Conservation (phyloP, 257 asterid species). For the Lithospermum erythrorhizon region DNA sequence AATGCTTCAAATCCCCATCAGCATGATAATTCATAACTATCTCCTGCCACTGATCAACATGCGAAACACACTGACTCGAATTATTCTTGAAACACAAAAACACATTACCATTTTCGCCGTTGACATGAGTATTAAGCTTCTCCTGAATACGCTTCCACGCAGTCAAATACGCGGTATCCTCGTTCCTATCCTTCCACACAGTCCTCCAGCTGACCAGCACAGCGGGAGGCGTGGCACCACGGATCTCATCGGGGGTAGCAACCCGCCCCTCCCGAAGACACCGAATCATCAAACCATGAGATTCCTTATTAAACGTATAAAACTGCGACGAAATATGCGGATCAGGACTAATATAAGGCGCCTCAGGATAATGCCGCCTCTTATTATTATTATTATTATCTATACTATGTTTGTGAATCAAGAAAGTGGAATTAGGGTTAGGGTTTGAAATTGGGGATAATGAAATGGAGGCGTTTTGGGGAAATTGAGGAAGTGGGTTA, state of each 20-base stretch:
- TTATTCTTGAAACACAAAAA: constrained; percentile 89
- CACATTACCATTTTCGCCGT: constrained; percentile 30
- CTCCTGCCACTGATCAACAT: constrained; percentile 92
- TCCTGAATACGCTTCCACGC: constrained; percentile 99
- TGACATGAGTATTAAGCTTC: constrained; percentile 51
- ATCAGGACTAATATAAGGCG: constrained; percentile 48
- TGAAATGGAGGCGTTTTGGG: constrained; percentile 17
- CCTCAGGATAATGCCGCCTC: constrained; percentile 7
- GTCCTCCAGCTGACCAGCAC: constrained; percentile 89
- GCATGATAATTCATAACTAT: constrained; percentile 77
- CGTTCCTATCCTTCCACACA: constrained; percentile 96
- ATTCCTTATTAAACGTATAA: constrained; percentile 78
- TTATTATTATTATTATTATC: constrained; percentile 6
- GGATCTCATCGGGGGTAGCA: constrained; percentile 85
- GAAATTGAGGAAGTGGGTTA: constrained; percentile 14
- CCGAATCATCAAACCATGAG: constrained; percentile 66
- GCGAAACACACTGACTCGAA: constrained; percentile 66
- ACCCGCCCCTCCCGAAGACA: constrained; percentile 60
- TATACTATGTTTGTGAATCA: no score
- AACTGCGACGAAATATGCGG: constrained; percentile 87
- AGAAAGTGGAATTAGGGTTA: constrained; percentile 21
- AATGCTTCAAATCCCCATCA: constrained; percentile 65
- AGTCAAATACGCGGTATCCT: constrained; percentile 83
- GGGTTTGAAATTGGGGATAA: constrained; percentile 30
- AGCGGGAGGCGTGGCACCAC: constrained; percentile 52